These are phyloP conservation scores for Thalassiosira allenii DNA, from an alignment of 352 stramenopile genomes.

Conservation along the genomic window DNA sequence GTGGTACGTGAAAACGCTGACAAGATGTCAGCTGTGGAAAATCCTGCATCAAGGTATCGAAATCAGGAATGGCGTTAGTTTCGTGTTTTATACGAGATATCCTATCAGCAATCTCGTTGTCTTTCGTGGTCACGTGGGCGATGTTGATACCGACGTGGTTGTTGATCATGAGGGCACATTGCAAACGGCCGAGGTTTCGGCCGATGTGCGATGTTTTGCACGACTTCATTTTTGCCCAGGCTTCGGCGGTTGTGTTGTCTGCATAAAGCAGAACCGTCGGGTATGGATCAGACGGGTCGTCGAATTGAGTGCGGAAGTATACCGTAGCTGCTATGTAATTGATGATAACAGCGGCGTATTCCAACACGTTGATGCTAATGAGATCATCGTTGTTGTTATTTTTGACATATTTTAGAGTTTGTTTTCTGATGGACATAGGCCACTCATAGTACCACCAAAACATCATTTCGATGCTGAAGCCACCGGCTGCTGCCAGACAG, in stretches of 20 bases:
- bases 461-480: constrained; percentile 6
- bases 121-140: constrained; percentile 23
- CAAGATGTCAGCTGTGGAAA: constrained; percentile 42
- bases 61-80: constrained; percentile 23
- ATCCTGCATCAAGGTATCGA: constrained; percentile 31
- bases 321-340: constrained; percentile 28
- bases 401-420: constrained; percentile 1
- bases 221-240: constrained; percentile 34
- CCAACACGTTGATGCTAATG: constrained; percentile 37
- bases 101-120: constrained; percentile 54
- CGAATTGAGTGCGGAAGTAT: neutral
- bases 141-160: constrained; percentile 41
- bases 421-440: neutral
- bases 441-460: constrained; percentile 42
- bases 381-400: constrained; percentile 9
- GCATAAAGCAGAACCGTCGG: constrained; percentile 18
- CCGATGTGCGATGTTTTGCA: constrained; percentile 36
- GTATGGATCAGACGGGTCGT: neutral
- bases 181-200: constrained; percentile 20
- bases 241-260: constrained; percentile 45
- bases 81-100: constrained; percentile 43
- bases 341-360: constrained; percentile 45
- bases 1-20: constrained; percentile 38
- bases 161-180: constrained; percentile 56
- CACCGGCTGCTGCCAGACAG: constrained; percentile 16